phyloP scores from a whole-genome alignment of 1,284 basidiomycete genomes.

The Microbotryum scabiosae region DNA sequence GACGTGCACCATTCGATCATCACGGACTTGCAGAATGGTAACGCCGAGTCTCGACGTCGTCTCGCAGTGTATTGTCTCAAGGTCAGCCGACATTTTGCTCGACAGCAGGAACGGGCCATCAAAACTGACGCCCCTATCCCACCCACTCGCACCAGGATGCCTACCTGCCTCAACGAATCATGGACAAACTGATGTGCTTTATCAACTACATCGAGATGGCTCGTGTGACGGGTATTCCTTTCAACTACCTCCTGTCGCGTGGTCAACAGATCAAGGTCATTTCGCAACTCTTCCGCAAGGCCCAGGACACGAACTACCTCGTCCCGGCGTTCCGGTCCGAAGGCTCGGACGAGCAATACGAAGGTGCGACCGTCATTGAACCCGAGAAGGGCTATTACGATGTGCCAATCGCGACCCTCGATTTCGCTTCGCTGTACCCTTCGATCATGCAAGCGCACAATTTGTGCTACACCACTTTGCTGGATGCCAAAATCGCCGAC shows the following conservation, averaged over 20 bases:
- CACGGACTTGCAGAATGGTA: conserved; percentile 90
- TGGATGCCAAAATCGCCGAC: conserved; percentile 69
- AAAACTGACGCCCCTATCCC: background rate
- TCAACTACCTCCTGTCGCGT: conserved; percentile 81
- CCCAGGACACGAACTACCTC: conserved; percentile 77
- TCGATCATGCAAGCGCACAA: conserved; percentile 99
- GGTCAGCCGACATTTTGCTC: conserved; percentile 43
- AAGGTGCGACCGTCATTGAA: conserved; percentile 94
- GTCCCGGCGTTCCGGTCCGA: conserved; percentile 74
- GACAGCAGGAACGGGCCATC: background rate
- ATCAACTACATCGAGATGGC: conserved; percentile 95
- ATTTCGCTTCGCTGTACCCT: conserved; percentile 94
- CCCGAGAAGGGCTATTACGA: conserved; percentile 90
- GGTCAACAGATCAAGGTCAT: conserved; percentile 95
- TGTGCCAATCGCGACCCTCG: conserved; percentile 85
- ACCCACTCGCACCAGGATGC: conserved; percentile 60
- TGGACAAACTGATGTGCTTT: conserved; percentile 96
- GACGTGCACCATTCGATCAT: conserved; percentile 96
- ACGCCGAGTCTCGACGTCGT: conserved; percentile 75
- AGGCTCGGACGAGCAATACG: conserved; percentile 89
- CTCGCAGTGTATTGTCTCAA: conserved; percentile 93
- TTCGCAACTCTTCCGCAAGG: conserved; percentile 82
- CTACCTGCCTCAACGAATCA: conserved; percentile 81
- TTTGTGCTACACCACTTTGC: conserved; percentile 84
- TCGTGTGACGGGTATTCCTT: conserved; percentile 93